A percentile compares a stretch with the other conserved stretches of the same genome.
phyloP scores from a whole-genome alignment of 306 rosid genomes.

The Ochetophila trinervis region DNA sequence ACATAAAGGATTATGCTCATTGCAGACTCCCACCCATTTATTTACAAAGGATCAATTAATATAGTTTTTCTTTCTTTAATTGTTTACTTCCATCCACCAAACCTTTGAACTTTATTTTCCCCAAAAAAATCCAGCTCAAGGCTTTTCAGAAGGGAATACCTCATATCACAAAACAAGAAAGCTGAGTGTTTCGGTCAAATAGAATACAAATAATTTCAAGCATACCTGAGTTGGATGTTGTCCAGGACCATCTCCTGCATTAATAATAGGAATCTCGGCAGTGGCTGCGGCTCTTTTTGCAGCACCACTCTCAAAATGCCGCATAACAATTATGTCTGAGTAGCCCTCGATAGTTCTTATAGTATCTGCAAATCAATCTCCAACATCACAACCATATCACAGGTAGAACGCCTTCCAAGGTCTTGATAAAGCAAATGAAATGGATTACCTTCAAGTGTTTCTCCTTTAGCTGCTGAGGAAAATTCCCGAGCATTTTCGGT shows the following conservation, averaged over 20 bases:
- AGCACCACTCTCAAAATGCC: slow-evolving; percentile 96
- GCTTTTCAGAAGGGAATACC: too few species aligned
- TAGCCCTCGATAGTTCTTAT: slow-evolving; percentile 88
- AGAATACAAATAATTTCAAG: neutral
- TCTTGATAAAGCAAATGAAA: slow-evolving; percentile 7
- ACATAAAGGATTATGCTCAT: too few species aligned
- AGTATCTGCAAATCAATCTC: slow-evolving; percentile 56
- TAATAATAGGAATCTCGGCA: slow-evolving; percentile 74
- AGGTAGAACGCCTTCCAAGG: slow-evolving; percentile 1
- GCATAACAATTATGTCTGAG: slow-evolving; percentile 81
- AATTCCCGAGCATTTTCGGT: slow-evolving; percentile 93
- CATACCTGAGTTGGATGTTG: slow-evolving; percentile 89
- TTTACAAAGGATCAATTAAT: too few species aligned
- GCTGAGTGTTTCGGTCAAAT: neutral
- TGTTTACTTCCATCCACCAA: too few species aligned
- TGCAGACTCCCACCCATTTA: too few species aligned
- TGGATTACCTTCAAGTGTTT: slow-evolving; percentile 80
- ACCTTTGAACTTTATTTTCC: too few species aligned
- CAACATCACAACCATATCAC: slow-evolving; percentile 2
- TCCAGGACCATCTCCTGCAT: slow-evolving; percentile 98
- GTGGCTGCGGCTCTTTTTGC: slow-evolving; percentile 82
- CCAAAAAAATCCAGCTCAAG: too few species aligned
- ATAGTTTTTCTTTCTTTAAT: neutral
- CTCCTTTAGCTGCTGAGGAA: slow-evolving; percentile 92
- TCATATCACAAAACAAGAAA: neutral